Conservation (phyloP, 805 yeast species). For the Candida corydali region DNA sequence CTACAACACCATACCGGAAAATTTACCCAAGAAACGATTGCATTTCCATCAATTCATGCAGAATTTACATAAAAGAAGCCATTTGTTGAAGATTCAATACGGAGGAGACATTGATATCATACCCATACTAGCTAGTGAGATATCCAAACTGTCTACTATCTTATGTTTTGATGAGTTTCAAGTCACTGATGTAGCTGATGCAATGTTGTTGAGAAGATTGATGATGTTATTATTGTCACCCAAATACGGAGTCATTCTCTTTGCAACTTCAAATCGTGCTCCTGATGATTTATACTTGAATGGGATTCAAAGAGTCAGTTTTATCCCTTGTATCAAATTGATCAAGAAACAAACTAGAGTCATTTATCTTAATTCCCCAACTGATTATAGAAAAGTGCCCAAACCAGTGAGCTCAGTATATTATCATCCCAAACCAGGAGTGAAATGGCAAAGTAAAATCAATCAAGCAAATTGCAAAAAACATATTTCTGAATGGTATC, state of each 20-base stretch:
- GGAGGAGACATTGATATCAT: slow-evolving; percentile 70
- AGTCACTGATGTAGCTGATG: slow-evolving; percentile 98
- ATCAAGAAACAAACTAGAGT: slow-evolving; percentile 73
- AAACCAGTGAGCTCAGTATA: slow-evolving; percentile 80
- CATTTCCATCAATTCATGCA: slow-evolving; percentile 99
- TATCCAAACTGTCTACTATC: slow-evolving; percentile 71
- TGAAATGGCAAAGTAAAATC: slow-evolving; percentile 47
- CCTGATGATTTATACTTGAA: slow-evolving; percentile 92
- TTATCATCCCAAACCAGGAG: slow-evolving; percentile 65
- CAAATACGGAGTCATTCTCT: slow-evolving; percentile 77
- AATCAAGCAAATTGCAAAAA: slow-evolving; percentile 47
- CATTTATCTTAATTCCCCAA: slow-evolving; percentile 79
- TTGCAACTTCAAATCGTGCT: slow-evolving; percentile 92
- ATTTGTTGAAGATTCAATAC: slow-evolving; percentile 62
- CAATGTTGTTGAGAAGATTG: slow-evolving; percentile 85
- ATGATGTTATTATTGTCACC: slow-evolving; percentile 62
- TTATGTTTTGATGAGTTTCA: slow-evolving; percentile 96
- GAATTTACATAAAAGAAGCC: slow-evolving; percentile 80
- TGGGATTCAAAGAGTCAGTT: slow-evolving; percentile 89
- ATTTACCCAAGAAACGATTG: slow-evolving; percentile 71
- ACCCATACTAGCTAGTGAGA: slow-evolving; percentile 78
- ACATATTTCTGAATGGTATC: slow-evolving; percentile 77
- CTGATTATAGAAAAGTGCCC: slow-evolving; percentile 88
- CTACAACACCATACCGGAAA: slow-evolving; percentile 75
- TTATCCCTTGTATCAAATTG: slow-evolving; percentile 85